A percentile compares a stretch with the other conserved stretches of the same genome.
These are phyloP conservation scores for Cerrena zonata DNA, from an alignment of 1,284 basidiomycete species.

Conservation along the genomic window DNA sequence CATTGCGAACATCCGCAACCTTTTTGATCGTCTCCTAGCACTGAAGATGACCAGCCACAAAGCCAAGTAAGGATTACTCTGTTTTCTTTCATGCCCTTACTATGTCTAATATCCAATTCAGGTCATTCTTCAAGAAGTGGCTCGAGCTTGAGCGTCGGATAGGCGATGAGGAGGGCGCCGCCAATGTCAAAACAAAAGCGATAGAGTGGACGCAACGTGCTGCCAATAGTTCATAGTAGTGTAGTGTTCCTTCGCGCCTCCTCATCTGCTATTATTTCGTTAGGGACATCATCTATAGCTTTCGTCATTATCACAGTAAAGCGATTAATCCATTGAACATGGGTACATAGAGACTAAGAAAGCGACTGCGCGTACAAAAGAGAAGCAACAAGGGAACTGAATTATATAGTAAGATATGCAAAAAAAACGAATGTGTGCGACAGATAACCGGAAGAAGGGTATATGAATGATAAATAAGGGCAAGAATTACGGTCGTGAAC, in stretches of 20 bases:
- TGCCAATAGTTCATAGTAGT: conserved; percentile 22
- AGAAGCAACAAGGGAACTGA: conserved; percentile 28
- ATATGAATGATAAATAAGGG: conserved; percentile 31
- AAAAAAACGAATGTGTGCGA: conserved; percentile 43
- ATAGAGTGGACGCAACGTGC: conserved; percentile 78
- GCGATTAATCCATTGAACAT: conserved; percentile 2
- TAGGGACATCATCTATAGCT: neutral
- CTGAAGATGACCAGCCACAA: conserved; percentile 91
- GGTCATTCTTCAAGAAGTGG: conserved; percentile 97
- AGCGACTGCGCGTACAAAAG: conserved; percentile 17
- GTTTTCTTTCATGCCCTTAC: neutral
- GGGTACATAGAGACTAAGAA: conserved; percentile 10
- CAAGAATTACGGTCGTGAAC: conserved; percentile 57
- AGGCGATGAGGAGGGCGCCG: conserved; percentile 82
- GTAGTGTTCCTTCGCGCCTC: neutral
- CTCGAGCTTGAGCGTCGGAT: conserved; percentile 81
- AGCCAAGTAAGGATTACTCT: conserved; percentile 63
- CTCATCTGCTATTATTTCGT: too few species aligned
- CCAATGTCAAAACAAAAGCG: conserved; percentile 80
- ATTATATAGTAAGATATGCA: conserved; percentile 35
- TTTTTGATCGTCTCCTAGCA: conserved; percentile 79
- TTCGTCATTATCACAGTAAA: neutral
- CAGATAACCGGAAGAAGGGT: conserved; percentile 24
- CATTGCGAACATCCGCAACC: conserved; percentile 71
- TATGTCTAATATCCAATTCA: conserved; percentile 30